Percentiles rank a stretch among this genome's conserved stretches.
Evolutionary conservation across 148 eudicot species (phyloP).

Genomic region (Agrostemma githago): DNA sequence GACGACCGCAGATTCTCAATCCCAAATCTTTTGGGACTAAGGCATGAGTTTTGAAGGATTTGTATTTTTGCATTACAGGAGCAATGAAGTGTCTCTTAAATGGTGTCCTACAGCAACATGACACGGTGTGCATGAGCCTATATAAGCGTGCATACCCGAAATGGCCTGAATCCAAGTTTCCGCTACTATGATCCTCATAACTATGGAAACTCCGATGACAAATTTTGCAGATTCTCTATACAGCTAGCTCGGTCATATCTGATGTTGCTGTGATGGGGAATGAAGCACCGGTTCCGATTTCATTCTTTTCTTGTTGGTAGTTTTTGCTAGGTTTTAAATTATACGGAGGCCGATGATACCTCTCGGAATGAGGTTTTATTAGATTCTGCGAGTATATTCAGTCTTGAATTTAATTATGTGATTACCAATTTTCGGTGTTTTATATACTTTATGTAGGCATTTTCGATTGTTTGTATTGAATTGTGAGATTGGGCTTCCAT

Average conservation of each 20-base stretch:
- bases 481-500: no score
- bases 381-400: constrained; percentile 11
- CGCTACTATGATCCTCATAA: constrained; percentile 33
- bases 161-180: constrained; percentile 79
- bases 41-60: background rate
- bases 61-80: constrained; percentile 36
- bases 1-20: no score
- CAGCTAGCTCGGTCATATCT: constrained; percentile 18
- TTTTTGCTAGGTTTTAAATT: constrained; percentile 4
- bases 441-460: no score
- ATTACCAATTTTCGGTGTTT: background rate
- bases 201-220: constrained; percentile 6
- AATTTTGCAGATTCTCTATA: constrained; percentile 22
- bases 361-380: background rate
- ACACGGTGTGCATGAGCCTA: constrained; percentile 90
- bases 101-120: constrained; percentile 81
- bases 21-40: no score
- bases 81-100: constrained; percentile 90
- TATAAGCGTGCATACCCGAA: constrained; percentile 87
- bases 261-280: constrained; percentile 46
- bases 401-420: background rate
- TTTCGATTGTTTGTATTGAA: no score
- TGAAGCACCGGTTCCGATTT: constrained; percentile 87
- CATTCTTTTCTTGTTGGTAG: constrained; percentile 10
- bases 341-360: background rate